Evolutionary conservation across 129 eudicot genomes (phyloP), one percentile per base, ranked within the genome.

Genomic region (Dittrichia graveolens): DNA sequence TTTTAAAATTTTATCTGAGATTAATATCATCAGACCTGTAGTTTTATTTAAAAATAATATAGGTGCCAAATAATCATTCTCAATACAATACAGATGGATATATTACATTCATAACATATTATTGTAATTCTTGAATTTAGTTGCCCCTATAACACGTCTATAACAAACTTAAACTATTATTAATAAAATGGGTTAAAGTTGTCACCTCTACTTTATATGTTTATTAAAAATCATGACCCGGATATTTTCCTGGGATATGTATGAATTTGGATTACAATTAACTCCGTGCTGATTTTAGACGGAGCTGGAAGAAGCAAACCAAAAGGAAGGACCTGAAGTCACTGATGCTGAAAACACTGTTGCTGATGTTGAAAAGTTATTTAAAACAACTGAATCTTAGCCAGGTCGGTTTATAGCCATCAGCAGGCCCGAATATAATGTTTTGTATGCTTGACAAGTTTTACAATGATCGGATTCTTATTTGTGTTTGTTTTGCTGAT

Each of bases 301-400:
- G 31, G 95, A 87, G 79, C 73, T 85, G 81, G 89, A 87, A 67
- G 95, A 90, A 69, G 81, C 81, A 13, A 77, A 79, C 41, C 78
- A 81, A 60, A 88, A 87, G 71, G 89, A 84, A 74, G 96, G 96
- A 61, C 74, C 83, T 19, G 96, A 90, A 72, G 79, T 90, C 45
- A 84, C 74, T 52, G 95, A 90, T 73, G 96, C 96, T 77, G 83
- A 78, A 79, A 87, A 68, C 84, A 81, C 81, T 34, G 69, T 90
- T 61, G 78, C 81, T 49, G 89, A 90, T 67, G 48, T 83, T 44
- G 95, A 87, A 42, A 84, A 85, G 78, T 68, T 90, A n/a, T 79
- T 87, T 31, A 82, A 87, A 65, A 61, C 79, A 39, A 62, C 75
- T 7, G 89, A 87, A 65, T 80, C 55, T 57, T 87, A 87, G 81